Percentiles rank a stretch among this genome's conserved stretches.
Evolutionary conservation across 129 eudicot genomes (phyloP).

Genomic region (Lactuca sativa): DNA sequence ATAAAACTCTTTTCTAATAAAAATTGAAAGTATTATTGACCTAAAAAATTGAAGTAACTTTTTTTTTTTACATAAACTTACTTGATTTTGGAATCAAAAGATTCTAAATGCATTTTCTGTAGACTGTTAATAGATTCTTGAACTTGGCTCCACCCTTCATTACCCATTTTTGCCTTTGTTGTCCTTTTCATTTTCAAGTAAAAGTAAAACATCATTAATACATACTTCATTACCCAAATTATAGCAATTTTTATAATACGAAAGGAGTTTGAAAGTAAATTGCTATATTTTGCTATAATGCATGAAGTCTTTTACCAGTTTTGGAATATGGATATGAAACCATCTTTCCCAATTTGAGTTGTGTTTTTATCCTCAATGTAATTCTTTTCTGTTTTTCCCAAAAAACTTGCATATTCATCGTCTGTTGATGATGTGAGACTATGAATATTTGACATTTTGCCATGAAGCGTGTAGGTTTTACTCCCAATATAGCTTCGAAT

Average conservation of each 20-base stretch:
- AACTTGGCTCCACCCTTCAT: conserved; percentile 49
- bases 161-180: conserved; percentile 42
- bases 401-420: conserved; percentile 46
- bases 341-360: conserved; percentile 38
- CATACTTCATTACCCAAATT: background rate
- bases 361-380: conserved; percentile 46
- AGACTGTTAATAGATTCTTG: conserved; percentile 42
- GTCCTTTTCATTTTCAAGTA: conserved; percentile 31
- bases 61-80: conserved; percentile 19
- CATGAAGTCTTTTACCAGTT: conserved; percentile 37
- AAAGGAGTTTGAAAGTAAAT: too few species aligned
- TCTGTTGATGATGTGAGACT: conserved; percentile 34
- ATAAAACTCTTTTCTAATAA: background rate
- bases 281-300: background rate
- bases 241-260: too few species aligned
- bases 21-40: background rate
- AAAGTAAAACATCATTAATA: background rate
- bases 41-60: conserved; percentile 9
- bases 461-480: conserved; percentile 35
- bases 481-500: conserved; percentile 45
- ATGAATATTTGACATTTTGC: conserved; percentile 41
- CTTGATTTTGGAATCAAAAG: conserved; percentile 38
- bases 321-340: conserved; percentile 34
- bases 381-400: conserved; percentile 39
- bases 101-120: conserved; percentile 36